These are phyloP conservation scores for Hibiscus trionum DNA, from an alignment of 345 rosid species.

Conservation along the genomic window DNA sequence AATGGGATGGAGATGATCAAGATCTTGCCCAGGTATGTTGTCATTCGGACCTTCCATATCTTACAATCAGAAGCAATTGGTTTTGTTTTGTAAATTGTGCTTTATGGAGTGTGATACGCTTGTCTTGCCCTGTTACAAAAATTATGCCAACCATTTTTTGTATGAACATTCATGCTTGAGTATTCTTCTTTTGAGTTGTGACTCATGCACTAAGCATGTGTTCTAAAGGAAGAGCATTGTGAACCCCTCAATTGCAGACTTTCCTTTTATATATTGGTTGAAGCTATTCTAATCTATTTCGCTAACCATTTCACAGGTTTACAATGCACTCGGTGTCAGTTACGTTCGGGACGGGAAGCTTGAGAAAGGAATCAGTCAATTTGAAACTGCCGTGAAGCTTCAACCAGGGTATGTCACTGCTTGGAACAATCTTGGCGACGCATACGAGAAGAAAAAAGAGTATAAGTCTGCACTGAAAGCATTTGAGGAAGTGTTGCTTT, in stretches of 20 bases:
- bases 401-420: constrained; percentile 97
- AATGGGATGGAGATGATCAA: constrained; percentile 98
- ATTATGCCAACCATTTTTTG: neutral
- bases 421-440: constrained; percentile 99
- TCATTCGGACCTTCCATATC: neutral
- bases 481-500: constrained; percentile 82
- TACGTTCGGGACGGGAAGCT: constrained; percentile 72
- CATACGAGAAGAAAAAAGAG: constrained; percentile 87
- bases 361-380: constrained; percentile 78
- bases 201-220: neutral
- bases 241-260: too few species aligned
- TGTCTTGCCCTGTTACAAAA: neutral
- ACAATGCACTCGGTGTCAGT: constrained; percentile 69
- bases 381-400: constrained; percentile 82
- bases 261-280: neutral
- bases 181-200: neutral
- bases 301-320: constrained; percentile 31
- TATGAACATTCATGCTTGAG: neutral
- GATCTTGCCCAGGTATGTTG: constrained; percentile 90
- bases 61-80: neutral
- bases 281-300: neutral
- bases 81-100: neutral
- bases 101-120: neutral
- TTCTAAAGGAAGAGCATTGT: neutral
- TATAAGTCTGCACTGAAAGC: constrained; percentile 70